These are phyloP conservation scores for Diplodia mutila DNA, from an alignment of 2,329 filamentous ascomycete genomes.

Conservation along the genomic window DNA sequence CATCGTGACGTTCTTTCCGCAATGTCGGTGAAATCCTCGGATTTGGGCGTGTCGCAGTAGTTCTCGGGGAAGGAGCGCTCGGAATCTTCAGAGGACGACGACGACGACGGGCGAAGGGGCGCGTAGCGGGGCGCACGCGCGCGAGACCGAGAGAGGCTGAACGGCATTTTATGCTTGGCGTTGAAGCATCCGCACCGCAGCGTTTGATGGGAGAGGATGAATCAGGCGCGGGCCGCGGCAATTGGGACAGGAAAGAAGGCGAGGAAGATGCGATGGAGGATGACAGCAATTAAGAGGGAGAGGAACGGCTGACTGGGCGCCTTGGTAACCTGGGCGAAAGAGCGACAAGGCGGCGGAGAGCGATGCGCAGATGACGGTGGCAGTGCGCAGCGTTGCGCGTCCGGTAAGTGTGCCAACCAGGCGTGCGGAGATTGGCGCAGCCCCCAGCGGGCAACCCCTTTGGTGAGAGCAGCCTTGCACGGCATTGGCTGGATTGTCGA, in stretches of 20 bases:
- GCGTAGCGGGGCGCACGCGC: constrained; percentile 23
- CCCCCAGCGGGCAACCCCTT: background rate
- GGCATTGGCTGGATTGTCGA: background rate
- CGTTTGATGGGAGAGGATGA: background rate
- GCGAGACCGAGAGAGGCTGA: constrained; percentile 15
- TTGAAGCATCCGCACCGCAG: background rate
- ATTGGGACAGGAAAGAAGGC: background rate
- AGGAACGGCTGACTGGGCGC: constrained; percentile 12
- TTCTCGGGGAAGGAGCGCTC: constrained; percentile 20
- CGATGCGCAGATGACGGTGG: constrained; percentile 23
- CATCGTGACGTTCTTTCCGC: constrained; percentile 19
- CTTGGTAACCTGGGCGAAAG: constrained; percentile 20
- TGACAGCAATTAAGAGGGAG: constrained; percentile 10
- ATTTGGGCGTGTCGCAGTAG: constrained; percentile 23
- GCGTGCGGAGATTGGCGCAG: constrained; percentile 20
- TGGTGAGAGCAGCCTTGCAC: background rate
- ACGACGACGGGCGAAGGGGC: constrained; percentile 18
- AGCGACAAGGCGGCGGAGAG: constrained; percentile 11
- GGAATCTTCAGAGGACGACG: constrained; percentile 16
- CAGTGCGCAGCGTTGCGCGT: constrained; percentile 22
- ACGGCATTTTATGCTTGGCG: constrained; percentile 10
- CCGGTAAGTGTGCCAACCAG: background rate
- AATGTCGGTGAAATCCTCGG: constrained; percentile 12
- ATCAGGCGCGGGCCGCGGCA: background rate
- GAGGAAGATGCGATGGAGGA: background rate